Evolutionary conservation across 2,329 filamentous ascomycete species (phyloP).

Genomic region (Aspergillus phoenicis): DNA sequence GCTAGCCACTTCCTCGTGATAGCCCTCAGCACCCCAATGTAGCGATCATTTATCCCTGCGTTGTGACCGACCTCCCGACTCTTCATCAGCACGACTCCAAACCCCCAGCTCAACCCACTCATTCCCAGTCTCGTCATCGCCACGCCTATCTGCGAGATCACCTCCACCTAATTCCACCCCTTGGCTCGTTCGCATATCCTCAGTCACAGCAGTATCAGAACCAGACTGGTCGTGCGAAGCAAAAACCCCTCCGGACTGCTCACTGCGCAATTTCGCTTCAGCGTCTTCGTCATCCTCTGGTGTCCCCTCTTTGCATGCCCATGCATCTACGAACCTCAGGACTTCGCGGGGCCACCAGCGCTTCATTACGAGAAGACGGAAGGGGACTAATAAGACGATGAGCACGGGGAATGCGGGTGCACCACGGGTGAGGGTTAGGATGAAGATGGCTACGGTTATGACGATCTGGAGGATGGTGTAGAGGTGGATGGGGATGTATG

Average conservation of each 20-base stretch:
- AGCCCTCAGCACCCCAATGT: not conserved
- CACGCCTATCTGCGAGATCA: not conserved
- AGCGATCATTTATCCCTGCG: not conserved
- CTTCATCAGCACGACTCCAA: not conserved
- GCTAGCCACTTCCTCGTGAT: not conserved
- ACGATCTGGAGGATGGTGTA: slow-evolving; percentile 63
- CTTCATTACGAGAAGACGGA: slow-evolving; percentile 64
- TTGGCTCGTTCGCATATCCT: not conserved
- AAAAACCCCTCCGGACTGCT: not conserved
- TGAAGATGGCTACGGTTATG: slow-evolving; percentile 63
- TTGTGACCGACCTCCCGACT: not conserved
- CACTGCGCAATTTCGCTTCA: slow-evolving; percentile 3
- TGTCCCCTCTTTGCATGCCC: slow-evolving; percentile 56
- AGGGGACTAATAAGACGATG: slow-evolving; percentile 65
- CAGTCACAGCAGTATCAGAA: not conserved
- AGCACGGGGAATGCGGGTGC: slow-evolving; percentile 66
- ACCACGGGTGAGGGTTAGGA: slow-evolving; percentile 63
- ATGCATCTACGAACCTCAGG: slow-evolving; percentile 54
- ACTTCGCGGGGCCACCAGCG: slow-evolving; percentile 62
- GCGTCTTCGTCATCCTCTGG: slow-evolving; percentile 53
- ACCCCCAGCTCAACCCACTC: slow-evolving; percentile 2
- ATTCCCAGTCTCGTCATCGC: not conserved
- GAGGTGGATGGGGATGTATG: slow-evolving; percentile 59
- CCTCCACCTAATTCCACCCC: not conserved
- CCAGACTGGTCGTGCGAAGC: not conserved